Percentiles rank a stretch among this genome's conserved stretches.
Evolutionary conservation across 352 stramenopile species (phyloP).

Genomic region (Pythium sp.): DNA sequence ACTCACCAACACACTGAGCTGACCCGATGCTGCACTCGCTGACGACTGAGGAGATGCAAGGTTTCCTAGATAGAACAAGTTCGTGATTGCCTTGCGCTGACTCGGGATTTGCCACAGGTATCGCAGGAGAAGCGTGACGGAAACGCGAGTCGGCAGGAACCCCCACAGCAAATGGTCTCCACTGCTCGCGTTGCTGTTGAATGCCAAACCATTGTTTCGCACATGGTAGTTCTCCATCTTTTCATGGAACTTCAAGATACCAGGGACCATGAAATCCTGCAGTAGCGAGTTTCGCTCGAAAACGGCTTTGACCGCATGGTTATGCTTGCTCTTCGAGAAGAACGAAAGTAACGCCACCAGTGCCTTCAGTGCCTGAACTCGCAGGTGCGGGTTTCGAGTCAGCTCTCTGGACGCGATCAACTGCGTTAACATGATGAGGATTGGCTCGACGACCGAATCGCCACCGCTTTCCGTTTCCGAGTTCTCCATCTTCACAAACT

Average conservation of each 20-base stretch:
- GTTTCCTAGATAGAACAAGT: constrained; percentile 17
- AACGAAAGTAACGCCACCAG: constrained; percentile 57
- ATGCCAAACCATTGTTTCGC: constrained; percentile 63
- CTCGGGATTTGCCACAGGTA: constrained; percentile 64
- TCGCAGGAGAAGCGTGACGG: constrained; percentile 52
- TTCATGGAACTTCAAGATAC: constrained; percentile 62
- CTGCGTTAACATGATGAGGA: constrained; percentile 64
- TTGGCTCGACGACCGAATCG: constrained; percentile 36
- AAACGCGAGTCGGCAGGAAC: constrained; percentile 61
- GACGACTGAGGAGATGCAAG: constrained; percentile 12
- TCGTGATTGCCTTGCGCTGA: constrained; percentile 34
- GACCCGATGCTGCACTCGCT: constrained; percentile 20
- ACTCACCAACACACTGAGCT: constrained; percentile 56
- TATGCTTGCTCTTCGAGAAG: constrained; percentile 47
- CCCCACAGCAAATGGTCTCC: constrained; percentile 73
- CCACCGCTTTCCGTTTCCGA: constrained; percentile 16
- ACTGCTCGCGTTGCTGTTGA: constrained; percentile 55
- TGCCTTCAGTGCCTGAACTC: constrained; percentile 57
- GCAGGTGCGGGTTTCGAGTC: constrained; percentile 72
- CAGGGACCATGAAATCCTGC: constrained; percentile 31
- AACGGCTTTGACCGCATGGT: constrained; percentile 29
- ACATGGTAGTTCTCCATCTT: constrained; percentile 76
- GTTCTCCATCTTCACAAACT: constrained; percentile 10
- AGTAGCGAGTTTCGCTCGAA: constrained; percentile 47
- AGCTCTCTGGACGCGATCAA: constrained; percentile 46